phyloP scores from a whole-genome alignment of 306 rosid species.

The Quercus variabilis region DNA sequence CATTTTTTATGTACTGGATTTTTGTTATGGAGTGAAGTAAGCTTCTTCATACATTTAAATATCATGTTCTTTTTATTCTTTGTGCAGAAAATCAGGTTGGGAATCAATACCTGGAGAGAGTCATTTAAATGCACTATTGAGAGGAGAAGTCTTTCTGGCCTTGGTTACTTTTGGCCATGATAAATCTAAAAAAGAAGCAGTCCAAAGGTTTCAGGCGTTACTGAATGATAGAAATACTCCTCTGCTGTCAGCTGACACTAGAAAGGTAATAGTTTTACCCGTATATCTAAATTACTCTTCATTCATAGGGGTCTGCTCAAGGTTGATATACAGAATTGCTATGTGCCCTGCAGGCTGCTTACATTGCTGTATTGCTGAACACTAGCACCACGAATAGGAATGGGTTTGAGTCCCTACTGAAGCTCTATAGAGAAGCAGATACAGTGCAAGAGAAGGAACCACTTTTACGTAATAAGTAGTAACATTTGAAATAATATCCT shows the following conservation, averaged over 20 bases:
- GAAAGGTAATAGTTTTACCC: slow-evolving; percentile 28
- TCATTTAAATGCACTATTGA: slow-evolving; percentile 40
- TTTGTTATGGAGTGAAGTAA: neutral
- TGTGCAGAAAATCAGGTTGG: slow-evolving; percentile 58
- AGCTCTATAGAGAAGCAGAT: slow-evolving; percentile 39
- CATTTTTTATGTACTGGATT: neutral
- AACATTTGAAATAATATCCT: slow-evolving; percentile 3
- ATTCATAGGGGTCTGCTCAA: neutral
- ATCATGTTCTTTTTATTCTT: neutral
- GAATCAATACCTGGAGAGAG: slow-evolving; percentile 46
- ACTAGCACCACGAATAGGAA: slow-evolving; percentile 30
- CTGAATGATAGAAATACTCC: slow-evolving; percentile 40
- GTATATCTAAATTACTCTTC: neutral
- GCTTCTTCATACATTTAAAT: neutral
- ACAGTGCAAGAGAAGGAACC: slow-evolving; percentile 45
- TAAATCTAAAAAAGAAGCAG: slow-evolving; percentile 51
- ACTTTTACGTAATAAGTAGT: slow-evolving; percentile 35
- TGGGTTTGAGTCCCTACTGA: slow-evolving; percentile 44
- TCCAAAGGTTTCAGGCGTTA: slow-evolving; percentile 37
- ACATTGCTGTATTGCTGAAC: slow-evolving; percentile 52
- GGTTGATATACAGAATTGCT: neutral
- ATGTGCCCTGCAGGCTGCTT: slow-evolving; percentile 45
- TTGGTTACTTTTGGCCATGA: slow-evolving; percentile 51
- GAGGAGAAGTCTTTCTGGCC: slow-evolving; percentile 43
- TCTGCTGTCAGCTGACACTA: slow-evolving; percentile 52